These are phyloP conservation scores for Cercospora brassicicola DNA, from an alignment of 2,329 filamentous ascomycete genomes.

Conservation along the genomic window DNA sequence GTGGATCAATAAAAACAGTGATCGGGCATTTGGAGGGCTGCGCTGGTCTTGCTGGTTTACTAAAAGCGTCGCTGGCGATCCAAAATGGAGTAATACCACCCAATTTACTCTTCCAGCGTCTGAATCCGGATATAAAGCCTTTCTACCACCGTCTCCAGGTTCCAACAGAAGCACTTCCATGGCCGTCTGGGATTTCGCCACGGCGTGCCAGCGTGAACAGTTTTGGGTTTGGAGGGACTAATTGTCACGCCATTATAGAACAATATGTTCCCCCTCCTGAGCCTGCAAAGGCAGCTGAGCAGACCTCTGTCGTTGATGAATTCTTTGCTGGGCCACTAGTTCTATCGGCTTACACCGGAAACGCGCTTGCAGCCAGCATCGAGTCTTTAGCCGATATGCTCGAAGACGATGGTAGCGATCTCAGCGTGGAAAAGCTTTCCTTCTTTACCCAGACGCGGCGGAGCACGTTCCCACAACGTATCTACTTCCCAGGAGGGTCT, in stretches of 20 bases:
- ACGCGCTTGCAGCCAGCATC: slow-evolving; percentile 19
- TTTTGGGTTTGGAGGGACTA: slow-evolving; percentile 32
- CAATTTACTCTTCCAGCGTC: slow-evolving; percentile 30
- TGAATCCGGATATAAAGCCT: slow-evolving; percentile 35
- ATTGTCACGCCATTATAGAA: slow-evolving; percentile 30
- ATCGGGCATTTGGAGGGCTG: slow-evolving; percentile 31
- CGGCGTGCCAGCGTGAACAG: slow-evolving; percentile 27
- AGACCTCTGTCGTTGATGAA: neutral
- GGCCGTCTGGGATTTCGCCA: slow-evolving; percentile 29
- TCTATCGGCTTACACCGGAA: slow-evolving; percentile 20
- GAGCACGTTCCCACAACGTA: slow-evolving; percentile 22
- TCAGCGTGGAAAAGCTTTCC: slow-evolving; percentile 17
- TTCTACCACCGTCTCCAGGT: slow-evolving; percentile 25
- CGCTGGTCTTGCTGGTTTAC: slow-evolving; percentile 27
- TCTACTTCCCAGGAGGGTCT: slow-evolving; percentile 19
- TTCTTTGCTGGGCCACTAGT: slow-evolving; percentile 21
- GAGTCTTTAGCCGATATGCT: slow-evolving; percentile 19
- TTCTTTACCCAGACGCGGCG: slow-evolving; percentile 24
- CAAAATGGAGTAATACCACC: slow-evolving; percentile 32
- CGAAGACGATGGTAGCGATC: slow-evolving; percentile 5
- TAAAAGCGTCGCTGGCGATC: slow-evolving; percentile 34
- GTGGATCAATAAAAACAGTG: slow-evolving; percentile 34
- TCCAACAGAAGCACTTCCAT: slow-evolving; percentile 30
- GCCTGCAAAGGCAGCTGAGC: neutral
- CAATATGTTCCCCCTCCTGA: slow-evolving; percentile 16